Evolutionary conservation across 441 rosid species (phyloP).

Genomic region (Gossypium laxum): DNA sequence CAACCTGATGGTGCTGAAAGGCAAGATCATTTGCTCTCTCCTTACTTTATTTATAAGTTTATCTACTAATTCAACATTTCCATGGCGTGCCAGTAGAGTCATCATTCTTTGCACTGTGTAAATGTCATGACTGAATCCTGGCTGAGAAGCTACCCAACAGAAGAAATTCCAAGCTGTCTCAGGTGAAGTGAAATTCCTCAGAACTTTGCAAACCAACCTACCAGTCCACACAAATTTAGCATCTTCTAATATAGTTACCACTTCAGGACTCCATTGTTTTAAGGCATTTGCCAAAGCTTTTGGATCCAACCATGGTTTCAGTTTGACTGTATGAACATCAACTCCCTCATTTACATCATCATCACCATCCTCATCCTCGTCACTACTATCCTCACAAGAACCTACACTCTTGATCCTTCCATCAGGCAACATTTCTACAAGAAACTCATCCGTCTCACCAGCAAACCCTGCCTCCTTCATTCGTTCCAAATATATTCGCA

Average conservation of each 20-base stretch:
- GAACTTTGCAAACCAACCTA: conserved; percentile 73
- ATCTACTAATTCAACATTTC: conserved; percentile 58
- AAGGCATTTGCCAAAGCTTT: conserved; percentile 70
- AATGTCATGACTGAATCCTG: conserved; percentile 66
- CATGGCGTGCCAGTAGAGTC: conserved; percentile 60
- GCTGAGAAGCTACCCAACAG: conserved; percentile 82
- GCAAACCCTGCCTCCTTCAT: conserved; percentile 57
- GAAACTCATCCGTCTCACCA: conserved; percentile 34
- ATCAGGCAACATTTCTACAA: conserved; percentile 57
- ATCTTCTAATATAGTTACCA: conserved; percentile 44
- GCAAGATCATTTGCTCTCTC: conserved; percentile 52
- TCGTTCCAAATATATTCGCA: conserved; percentile 40
- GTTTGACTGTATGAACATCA: conserved; percentile 28
- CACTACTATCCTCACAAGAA: conserved; percentile 27
- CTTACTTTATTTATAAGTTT: conserved; percentile 52
- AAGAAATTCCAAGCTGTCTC: conserved; percentile 80
- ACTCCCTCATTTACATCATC: conserved; percentile 23
- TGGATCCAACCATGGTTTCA: conserved; percentile 84
- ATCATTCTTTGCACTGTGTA: conserved; percentile 71
- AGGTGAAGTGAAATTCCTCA: conserved; percentile 53
- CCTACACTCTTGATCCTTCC: conserved; percentile 45
- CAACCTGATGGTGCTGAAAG: conserved; percentile 66
- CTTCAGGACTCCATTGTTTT: conserved; percentile 54
- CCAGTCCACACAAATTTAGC: conserved; percentile 78
- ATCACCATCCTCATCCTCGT: conserved; percentile 30